Percentiles rank a stretch among this genome's conserved stretches.
Conservation (phyloP, 2,329 filamentous ascomycete species). For the Sphaerostilbella broomeana region DNA sequence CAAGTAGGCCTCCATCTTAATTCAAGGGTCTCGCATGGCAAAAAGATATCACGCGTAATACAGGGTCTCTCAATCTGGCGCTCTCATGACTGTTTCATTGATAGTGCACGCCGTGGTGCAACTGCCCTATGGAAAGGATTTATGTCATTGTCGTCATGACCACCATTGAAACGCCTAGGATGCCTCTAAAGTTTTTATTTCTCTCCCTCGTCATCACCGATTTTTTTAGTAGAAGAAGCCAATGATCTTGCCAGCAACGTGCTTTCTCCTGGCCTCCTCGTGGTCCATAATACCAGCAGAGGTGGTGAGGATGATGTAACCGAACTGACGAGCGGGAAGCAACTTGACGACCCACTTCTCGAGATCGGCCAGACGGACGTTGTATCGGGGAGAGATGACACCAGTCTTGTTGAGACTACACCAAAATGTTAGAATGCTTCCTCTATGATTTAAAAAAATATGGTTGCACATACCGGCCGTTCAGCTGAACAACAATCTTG, state of each 20-base stretch:
- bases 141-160: slow-evolving; percentile 32
- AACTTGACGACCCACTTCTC: slow-evolving; percentile 99
- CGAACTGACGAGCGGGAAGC: slow-evolving; percentile 98
- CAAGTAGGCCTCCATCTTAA: too few species aligned
- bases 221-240: slow-evolving; percentile 94
- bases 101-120: slow-evolving; percentile 24
- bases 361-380: slow-evolving; percentile 93
- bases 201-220: slow-evolving; percentile 17
- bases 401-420: slow-evolving; percentile 86
- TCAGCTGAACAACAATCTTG: slow-evolving; percentile 99
- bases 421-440: background rate
- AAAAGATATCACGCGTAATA: background rate
- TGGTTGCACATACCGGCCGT: slow-evolving; percentile 59
- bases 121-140: slow-evolving; percentile 26
- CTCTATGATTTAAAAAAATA: background rate
- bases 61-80: slow-evolving; percentile 1
- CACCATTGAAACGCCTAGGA: slow-evolving; percentile 31
- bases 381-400: slow-evolving; percentile 99
- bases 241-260: slow-evolving; percentile 98
- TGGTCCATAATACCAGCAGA: slow-evolving; percentile 99
- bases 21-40: background rate
- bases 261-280: slow-evolving; percentile 98
- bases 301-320: slow-evolving; percentile 98
- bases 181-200: slow-evolving; percentile 25
- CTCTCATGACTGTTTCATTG: slow-evolving; percentile 26